Evolutionary conservation across 805 yeast species (phyloP).

Genomic region (Hanseniaspora nectarophila): DNA sequence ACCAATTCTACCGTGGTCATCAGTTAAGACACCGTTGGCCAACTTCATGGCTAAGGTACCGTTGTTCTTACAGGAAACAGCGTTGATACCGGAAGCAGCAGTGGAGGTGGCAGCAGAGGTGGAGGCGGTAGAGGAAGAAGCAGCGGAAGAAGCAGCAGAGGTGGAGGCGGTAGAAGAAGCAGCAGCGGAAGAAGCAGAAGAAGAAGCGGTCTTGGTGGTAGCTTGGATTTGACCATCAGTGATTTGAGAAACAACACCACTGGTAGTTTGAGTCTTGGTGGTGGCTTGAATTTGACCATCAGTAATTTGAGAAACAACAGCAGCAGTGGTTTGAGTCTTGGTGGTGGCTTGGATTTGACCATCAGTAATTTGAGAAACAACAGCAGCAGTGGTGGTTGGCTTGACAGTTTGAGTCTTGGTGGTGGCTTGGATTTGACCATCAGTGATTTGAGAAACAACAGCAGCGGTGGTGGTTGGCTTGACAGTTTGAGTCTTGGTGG

Average conservation of each 20-base stretch:
- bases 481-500: constrained; percentile 28
- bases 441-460: constrained; percentile 18
- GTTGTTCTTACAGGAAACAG: constrained; percentile 31
- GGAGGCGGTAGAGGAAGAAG: constrained; percentile 17
- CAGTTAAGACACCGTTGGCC: constrained; percentile 38
- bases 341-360: constrained; percentile 27
- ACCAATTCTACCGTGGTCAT: constrained; percentile 48
- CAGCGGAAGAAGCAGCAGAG: constrained; percentile 19
- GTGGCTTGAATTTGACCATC: constrained; percentile 21
- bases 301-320: constrained; percentile 17
- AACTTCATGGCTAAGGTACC: constrained; percentile 42
- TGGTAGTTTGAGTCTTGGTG: constrained; percentile 27
- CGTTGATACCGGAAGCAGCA: constrained; percentile 18
- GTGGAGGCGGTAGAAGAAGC: constrained; percentile 24
- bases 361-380: constrained; percentile 18
- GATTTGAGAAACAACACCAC: constrained; percentile 20
- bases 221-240: constrained; percentile 15
- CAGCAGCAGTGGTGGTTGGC: constrained; percentile 21
- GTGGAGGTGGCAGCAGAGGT: constrained; percentile 17
- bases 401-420: constrained; percentile 28
- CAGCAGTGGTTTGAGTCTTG: constrained; percentile 26
- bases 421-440: constrained; percentile 27
- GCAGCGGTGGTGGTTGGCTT: constrained; percentile 22
- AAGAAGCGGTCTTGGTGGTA: constrained; percentile 25
- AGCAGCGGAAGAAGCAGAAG: constrained; percentile 26